These are phyloP conservation scores for Stachybotrys chartarum DNA, from an alignment of 2,329 filamentous ascomycete genomes.

Conservation along the genomic window DNA sequence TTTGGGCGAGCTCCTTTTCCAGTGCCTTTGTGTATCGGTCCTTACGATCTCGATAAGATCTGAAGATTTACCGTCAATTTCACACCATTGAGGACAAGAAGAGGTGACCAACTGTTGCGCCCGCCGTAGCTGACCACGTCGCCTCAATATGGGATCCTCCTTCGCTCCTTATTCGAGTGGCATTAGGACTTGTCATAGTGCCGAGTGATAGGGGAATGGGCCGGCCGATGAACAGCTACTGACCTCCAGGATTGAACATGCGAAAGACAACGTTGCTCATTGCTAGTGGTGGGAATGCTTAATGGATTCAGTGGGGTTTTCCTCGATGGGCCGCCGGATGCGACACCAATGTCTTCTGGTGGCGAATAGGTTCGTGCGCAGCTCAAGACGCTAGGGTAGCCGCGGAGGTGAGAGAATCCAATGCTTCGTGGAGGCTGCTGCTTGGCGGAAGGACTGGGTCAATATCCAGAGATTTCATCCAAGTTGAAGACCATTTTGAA, in stretches of 20 bases:
- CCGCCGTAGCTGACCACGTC: conserved; percentile 17
- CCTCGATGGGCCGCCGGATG: no score
- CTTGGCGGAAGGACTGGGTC: no score
- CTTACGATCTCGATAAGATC: conserved; percentile 21
- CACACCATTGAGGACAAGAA: not conserved
- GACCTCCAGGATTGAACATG: conserved; percentile 25
- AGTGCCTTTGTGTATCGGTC: conserved; percentile 18
- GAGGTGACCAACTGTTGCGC: conserved; percentile 15
- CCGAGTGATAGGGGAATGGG: no score
- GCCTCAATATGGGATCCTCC: conserved; percentile 15
- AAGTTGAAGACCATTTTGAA: no score
- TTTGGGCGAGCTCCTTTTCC: conserved; percentile 14
- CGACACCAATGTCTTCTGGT: no score
- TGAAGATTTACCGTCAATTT: conserved; percentile 2
- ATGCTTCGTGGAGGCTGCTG: no score
- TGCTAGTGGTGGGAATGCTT: not conserved
- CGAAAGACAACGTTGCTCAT: conserved; percentile 19
- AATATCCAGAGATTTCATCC: no score
- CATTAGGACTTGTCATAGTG: no score
- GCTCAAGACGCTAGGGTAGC: no score
- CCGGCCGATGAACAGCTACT: not conserved
- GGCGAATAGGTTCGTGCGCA: no score
- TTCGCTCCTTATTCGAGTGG: conserved; percentile 4
- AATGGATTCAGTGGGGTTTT: no score
- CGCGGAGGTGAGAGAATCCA: no score